These are phyloP conservation scores for Biscutella auriculata DNA, from an alignment of 441 rosid genomes.

Conservation along the genomic window DNA sequence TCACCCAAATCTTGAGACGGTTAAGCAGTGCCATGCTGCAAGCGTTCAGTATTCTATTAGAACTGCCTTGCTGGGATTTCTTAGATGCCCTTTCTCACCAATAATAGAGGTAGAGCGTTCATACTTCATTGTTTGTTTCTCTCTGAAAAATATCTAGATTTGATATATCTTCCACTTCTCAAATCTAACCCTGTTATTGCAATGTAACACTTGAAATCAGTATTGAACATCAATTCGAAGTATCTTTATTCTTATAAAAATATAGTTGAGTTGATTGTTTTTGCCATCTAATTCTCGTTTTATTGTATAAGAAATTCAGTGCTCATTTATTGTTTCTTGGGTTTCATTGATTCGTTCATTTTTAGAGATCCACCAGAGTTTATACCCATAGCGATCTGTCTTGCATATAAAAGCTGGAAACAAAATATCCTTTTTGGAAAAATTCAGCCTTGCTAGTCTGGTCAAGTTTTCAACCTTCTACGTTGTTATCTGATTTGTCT, in stretches of 20 bases:
- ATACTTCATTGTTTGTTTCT: conserved; percentile 1
- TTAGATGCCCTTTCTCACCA: conserved; percentile 66
- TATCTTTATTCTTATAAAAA: neutral
- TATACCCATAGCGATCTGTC: neutral
- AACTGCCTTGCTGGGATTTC: conserved; percentile 93
- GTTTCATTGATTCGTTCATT: neutral
- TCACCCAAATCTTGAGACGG: conserved; percentile 51
- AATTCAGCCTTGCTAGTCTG: neutral
- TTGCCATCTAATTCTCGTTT: neutral
- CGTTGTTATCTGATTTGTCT: neutral
- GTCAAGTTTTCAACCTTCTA: neutral
- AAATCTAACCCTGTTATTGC: neutral
- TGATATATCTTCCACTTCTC: neutral
- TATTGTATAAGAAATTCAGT: neutral
- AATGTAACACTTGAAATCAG: conserved; percentile 6
- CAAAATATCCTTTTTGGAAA: neutral
- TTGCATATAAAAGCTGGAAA: neutral
- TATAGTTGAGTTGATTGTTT: neutral
- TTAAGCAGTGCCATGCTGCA: conserved; percentile 56
- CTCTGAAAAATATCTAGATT: neutral
- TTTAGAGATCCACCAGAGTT: neutral
- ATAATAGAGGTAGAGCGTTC: conserved; percentile 61
- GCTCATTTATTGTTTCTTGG: neutral
- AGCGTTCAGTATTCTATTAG: conserved; percentile 84
- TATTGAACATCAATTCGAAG: neutral